A percentile compares a stretch with the other conserved stretches of the same genome.
These are phyloP conservation scores for Plantago elongata DNA, from an alignment of 257 asterid species.

Conservation along the genomic window DNA sequence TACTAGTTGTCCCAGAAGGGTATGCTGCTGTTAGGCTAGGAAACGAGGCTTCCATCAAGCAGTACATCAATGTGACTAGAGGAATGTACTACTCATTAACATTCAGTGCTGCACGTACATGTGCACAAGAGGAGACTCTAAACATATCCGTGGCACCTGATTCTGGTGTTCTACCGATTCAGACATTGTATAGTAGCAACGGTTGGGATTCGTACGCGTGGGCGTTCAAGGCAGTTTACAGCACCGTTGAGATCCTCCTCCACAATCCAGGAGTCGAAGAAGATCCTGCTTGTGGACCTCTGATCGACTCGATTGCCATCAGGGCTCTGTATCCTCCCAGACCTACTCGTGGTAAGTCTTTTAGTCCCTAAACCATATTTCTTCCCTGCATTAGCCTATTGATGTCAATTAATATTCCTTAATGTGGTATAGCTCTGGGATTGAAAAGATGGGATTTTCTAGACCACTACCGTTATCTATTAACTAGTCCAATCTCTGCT, in stretches of 20 bases:
- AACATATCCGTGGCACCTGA: slow-evolving; percentile 81
- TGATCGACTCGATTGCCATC: slow-evolving; percentile 75
- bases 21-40: slow-evolving; percentile 85
- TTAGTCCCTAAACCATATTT: not conserved
- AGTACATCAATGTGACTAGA: slow-evolving; percentile 46
- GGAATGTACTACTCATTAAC: slow-evolving; percentile 85
- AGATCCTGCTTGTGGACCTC: slow-evolving; percentile 96
- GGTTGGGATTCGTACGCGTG: slow-evolving; percentile 98
- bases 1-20: slow-evolving; percentile 89
- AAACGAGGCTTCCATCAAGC: slow-evolving; percentile 87
- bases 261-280: slow-evolving; percentile 92
- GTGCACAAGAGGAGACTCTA: slow-evolving; percentile 82
- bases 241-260: slow-evolving; percentile 46
- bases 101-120: slow-evolving; percentile 87
- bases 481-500: not conserved
- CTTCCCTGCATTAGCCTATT: not conserved
- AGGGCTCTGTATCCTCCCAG: slow-evolving; percentile 74
- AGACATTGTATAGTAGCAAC: slow-evolving; percentile 76
- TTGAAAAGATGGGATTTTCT: not conserved
- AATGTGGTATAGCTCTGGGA: not conserved
- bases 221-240: slow-evolving; percentile 55
- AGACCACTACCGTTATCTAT: slow-evolving; percentile 6
- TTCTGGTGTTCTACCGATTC: slow-evolving; percentile 71
- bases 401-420: not conserved
- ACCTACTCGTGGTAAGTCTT: slow-evolving; percentile 62